Evolutionary conservation across 2,329 filamentous ascomycete genomes (phyloP).

Genomic region (Diaporthe batatas): DNA sequence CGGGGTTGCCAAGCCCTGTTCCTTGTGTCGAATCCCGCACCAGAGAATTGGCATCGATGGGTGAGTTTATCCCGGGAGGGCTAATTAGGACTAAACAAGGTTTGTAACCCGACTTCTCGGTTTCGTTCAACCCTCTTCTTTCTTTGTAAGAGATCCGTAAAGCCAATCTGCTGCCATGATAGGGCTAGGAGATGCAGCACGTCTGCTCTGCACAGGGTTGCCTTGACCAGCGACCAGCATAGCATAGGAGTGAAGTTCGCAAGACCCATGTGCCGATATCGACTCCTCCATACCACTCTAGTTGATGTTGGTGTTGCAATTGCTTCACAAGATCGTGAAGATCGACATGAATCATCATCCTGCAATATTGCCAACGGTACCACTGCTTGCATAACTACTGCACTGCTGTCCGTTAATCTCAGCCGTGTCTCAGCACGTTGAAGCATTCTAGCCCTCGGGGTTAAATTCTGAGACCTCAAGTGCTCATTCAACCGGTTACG

Average conservation of each 20-base stretch:
- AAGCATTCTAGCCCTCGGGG: constrained; percentile 10
- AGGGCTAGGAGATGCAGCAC: background rate
- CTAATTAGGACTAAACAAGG: constrained; percentile 6
- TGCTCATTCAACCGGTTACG: background rate
- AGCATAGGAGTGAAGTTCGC: background rate
- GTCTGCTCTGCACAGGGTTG: background rate
- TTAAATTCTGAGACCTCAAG: constrained; percentile 2
- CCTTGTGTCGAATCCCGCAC: constrained; percentile 21
- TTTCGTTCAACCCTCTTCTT: background rate
- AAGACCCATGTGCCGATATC: background rate
- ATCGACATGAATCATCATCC: constrained; percentile 26
- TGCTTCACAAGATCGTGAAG: background rate
- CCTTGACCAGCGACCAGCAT: background rate
- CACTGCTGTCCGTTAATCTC: background rate
- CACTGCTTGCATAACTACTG: background rate
- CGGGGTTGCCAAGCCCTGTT: background rate
- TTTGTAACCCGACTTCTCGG: constrained; percentile 13
- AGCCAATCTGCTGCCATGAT: background rate
- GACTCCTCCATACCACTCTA: constrained; percentile 6
- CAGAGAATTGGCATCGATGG: constrained; percentile 24
- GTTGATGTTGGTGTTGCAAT: constrained; percentile 12
- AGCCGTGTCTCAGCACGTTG: constrained; percentile 21
- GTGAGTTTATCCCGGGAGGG: background rate
- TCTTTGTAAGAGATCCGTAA: background rate
- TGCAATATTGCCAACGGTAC: background rate